Percentiles rank a stretch among this genome's conserved stretches.
Evolutionary conservation across 2,329 filamentous ascomycete genomes (phyloP).

Genomic region (Mycosphaerella arachidis): DNA sequence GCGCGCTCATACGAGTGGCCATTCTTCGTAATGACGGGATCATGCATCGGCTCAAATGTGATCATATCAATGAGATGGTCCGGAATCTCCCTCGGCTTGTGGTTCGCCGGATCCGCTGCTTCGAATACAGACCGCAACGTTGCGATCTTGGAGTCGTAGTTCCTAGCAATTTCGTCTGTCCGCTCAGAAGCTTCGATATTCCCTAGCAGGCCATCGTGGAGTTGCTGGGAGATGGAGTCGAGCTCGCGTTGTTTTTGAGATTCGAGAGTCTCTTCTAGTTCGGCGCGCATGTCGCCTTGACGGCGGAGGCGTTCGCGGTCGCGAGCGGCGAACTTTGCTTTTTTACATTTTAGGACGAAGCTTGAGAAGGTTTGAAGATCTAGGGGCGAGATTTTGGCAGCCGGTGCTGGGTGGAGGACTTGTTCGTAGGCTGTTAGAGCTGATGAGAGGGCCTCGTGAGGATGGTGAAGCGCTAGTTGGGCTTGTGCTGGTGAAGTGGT

Average conservation of each 20-base stretch:
- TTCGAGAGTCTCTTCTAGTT: constrained; percentile 53
- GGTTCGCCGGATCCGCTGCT: constrained; percentile 42
- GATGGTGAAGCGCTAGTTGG: constrained; percentile 67
- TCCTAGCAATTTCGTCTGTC: constrained; percentile 41
- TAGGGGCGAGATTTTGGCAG: constrained; percentile 44
- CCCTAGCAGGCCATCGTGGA: constrained; percentile 37
- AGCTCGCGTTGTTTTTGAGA: constrained; percentile 45
- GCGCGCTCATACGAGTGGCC: constrained; percentile 87
- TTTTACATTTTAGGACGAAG: constrained; percentile 75
- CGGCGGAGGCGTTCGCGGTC: constrained; percentile 60
- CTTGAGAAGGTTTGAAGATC: constrained; percentile 52
- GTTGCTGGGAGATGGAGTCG: constrained; percentile 24
- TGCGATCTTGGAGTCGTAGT: constrained; percentile 39
- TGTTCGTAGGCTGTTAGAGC: constrained; percentile 67
- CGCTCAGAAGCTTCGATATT: constrained; percentile 46
- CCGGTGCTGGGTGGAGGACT: constrained; percentile 50
- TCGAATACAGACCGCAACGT: constrained; percentile 46
- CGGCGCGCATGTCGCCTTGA: constrained; percentile 54
- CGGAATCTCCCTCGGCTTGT: constrained; percentile 56
- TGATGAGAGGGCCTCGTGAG: constrained; percentile 66
- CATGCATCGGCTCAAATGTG: constrained; percentile 34
- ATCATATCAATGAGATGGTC: constrained; percentile 70
- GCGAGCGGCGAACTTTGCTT: constrained; percentile 73
- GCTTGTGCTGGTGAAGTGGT: constrained; percentile 59
- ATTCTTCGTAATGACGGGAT: constrained; percentile 63